These are phyloP conservation scores for Saitozyma podzolica DNA, from an alignment of 768 basidiomycete genomes.

Conservation along the genomic window DNA sequence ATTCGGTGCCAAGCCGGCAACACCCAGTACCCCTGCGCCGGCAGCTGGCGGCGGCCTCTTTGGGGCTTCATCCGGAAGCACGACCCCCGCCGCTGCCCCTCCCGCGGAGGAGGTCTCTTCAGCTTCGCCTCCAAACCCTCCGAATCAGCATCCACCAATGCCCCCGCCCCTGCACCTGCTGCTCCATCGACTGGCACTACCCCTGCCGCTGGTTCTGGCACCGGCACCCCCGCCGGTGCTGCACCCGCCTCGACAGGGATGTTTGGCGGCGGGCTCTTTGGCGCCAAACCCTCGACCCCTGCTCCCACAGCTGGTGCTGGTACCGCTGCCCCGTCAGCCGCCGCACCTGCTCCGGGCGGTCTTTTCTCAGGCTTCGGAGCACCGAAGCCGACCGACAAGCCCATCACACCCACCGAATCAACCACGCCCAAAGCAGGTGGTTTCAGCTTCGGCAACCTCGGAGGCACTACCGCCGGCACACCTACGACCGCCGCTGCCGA, in stretches of 20 bases:
- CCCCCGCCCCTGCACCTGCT: conserved; percentile 21
- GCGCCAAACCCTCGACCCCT: too few relatives aligned
- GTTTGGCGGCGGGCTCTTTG: too few relatives aligned
- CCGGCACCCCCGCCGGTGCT: too few relatives aligned
- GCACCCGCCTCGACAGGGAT: too few relatives aligned
- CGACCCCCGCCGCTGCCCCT: conserved; percentile 30
- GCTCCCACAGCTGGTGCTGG: too few relatives aligned
- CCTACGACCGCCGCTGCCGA: neutral
- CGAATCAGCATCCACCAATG: neutral
- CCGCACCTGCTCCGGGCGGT: conserved; percentile 11
- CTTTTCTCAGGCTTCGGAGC: conserved; percentile 22
- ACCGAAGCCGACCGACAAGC: conserved; percentile 23
- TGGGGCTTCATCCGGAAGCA: conserved; percentile 13
- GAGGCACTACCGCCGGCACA: conserved; percentile 1
- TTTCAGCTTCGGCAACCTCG: conserved; percentile 16
- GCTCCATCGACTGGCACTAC: conserved; percentile 2
- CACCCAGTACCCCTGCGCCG: conserved; percentile 5
- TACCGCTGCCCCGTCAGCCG: neutral
- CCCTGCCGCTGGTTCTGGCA: neutral
- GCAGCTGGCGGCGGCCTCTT: conserved; percentile 15
- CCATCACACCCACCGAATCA: conserved; percentile 2
- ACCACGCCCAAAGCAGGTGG: conserved; percentile 9
- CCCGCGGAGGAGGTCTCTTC: conserved; percentile 14
- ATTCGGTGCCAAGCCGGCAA: conserved; percentile 13
- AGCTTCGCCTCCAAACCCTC: conserved; percentile 26